phyloP scores from a whole-genome alignment of 2,329 filamentous ascomycete genomes.

The Didymellaceae sp. region DNA sequence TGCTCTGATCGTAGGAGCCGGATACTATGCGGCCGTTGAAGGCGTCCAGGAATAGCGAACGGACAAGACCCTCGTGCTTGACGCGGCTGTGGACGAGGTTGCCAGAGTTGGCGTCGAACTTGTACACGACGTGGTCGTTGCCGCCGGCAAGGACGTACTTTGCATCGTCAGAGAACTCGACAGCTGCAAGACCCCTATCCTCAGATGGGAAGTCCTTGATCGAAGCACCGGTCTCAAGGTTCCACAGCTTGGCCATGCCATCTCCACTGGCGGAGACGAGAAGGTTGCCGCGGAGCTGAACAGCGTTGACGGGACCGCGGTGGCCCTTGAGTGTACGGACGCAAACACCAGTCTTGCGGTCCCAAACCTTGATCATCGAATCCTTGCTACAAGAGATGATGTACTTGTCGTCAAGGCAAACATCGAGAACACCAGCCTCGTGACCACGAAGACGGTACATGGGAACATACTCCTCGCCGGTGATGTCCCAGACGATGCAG shows the following conservation, averaged over 20 bases:
- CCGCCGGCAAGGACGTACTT: constrained; percentile 91
- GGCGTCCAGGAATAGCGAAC: constrained; percentile 88
- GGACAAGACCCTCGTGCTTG: constrained; percentile 85
- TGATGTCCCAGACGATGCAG: constrained; percentile 89
- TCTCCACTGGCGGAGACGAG: constrained; percentile 95
- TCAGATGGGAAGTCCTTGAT: constrained; percentile 90
- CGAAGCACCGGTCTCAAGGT: constrained; percentile 84
- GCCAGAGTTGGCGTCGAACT: constrained; percentile 93
- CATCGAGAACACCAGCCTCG: constrained; percentile 86
- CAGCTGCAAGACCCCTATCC: constrained; percentile 91
- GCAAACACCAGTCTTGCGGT: constrained; percentile 76
- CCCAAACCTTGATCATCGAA: constrained; percentile 91
- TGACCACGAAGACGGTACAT: constrained; percentile 80
- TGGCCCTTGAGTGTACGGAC: constrained; percentile 85
- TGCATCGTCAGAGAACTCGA: constrained; percentile 96
- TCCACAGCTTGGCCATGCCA: constrained; percentile 93
- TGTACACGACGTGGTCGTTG: constrained; percentile 93
- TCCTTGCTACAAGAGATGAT: constrained; percentile 99
- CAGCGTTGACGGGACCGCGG: constrained; percentile 90
- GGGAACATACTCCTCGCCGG: constrained; percentile 69
- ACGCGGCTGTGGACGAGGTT: constrained; percentile 80
- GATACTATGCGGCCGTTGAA: constrained; percentile 85
- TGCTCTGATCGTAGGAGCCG: constrained; percentile 92
- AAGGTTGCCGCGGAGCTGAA: constrained; percentile 91
- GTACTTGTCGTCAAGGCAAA: constrained; percentile 89